Evolutionary conservation across 2,329 filamentous ascomycete genomes (phyloP).

Genomic region (Penicillium sp.): DNA sequence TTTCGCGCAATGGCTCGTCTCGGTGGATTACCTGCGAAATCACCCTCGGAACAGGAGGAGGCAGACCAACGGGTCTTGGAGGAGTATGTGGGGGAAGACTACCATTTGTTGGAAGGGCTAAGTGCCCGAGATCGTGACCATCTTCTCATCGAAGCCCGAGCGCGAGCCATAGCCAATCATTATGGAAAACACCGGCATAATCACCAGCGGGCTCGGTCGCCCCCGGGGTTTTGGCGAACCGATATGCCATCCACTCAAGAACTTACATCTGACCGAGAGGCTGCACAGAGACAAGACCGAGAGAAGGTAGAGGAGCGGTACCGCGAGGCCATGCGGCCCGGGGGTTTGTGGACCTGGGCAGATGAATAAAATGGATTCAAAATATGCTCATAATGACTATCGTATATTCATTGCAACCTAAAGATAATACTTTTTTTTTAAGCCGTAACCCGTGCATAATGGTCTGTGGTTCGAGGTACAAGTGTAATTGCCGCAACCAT

Average conservation of each 20-base stretch:
- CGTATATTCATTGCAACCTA: not conserved
- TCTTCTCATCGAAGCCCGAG: conserved; percentile 73
- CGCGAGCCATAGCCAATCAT: conserved; percentile 69
- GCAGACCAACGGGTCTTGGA: conserved; percentile 42
- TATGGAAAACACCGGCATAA: conserved; percentile 76
- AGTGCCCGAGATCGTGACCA: conserved; percentile 61
- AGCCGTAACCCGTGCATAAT: not conserved
- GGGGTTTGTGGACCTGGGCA: conserved; percentile 76
- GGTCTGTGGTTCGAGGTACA: not conserved
- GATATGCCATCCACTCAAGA: conserved; percentile 92
- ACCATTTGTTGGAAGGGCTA: conserved; percentile 48
- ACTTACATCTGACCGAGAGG: conserved; percentile 62
- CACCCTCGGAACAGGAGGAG: conserved; percentile 10
- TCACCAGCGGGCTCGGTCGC: conserved; percentile 69
- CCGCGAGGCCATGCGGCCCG: conserved; percentile 75
- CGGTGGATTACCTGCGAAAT: conserved; percentile 32
- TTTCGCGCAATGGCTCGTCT: conserved; percentile 65
- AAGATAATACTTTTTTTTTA: not conserved
- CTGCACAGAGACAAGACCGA: conserved; percentile 64
- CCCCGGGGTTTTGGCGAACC: conserved; percentile 86
- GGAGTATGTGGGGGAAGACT: conserved; percentile 54
- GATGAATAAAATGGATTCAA: conserved; percentile 60
- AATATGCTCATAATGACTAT: not conserved
- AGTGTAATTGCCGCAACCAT: conserved; percentile 6
- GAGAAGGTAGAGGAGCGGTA: conserved; percentile 70